Evolutionary conservation across 495 filamentous ascomycete genomes (phyloP), one percentile per base, ranked within the genome.

Genomic region (Penicillium taxi): DNA sequence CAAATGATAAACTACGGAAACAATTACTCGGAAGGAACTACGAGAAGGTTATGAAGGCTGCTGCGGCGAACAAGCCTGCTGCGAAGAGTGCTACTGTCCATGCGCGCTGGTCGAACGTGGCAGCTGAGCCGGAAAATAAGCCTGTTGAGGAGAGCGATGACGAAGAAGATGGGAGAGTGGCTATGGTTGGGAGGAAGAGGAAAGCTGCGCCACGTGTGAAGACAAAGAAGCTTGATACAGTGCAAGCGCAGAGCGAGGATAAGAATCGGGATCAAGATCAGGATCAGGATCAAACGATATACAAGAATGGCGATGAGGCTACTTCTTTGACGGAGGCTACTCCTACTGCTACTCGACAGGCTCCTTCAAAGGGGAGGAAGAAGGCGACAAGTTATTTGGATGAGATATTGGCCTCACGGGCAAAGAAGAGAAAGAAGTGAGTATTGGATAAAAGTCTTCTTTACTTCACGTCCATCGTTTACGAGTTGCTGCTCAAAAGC

Each of bases 131-230:
- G 31, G 42, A 44, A 1, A 33, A 27, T 28, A 19, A 47, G 22
- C 19, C 13, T 15, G 54, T 46, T 8, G 44, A 56, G 2, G 67
- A 59, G 4, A 67, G 68, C 9, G 61, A 73, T 33, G 77, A 79
- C 26, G 78, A 82, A 18, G 77, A 82, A 15, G 63, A 70, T 35
- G 78, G 80, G n/a, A 59, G 78, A 39, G 66, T 73, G 16, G 67
- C 70, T 31, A 48, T 76, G 25, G 71, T 77, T 32, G 72, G 63
- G 24, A 61, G 47, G 34, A 75, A 47, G 40, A 60, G 53, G 48
- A 59, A 27, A 7, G 29, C 19, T 31, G 12, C 20, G 12, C 21
- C 32, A n/a, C n/a, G n/a, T n/a, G n/a, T n/a, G n/a, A n/a, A n/a
- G n/a, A n/a, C n/a, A 12, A 37, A 44, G 32, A 37, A 36, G 15